phyloP scores from a whole-genome alignment of 192 early-diverging fungal genomes.

The Coemansia sp. region DNA sequence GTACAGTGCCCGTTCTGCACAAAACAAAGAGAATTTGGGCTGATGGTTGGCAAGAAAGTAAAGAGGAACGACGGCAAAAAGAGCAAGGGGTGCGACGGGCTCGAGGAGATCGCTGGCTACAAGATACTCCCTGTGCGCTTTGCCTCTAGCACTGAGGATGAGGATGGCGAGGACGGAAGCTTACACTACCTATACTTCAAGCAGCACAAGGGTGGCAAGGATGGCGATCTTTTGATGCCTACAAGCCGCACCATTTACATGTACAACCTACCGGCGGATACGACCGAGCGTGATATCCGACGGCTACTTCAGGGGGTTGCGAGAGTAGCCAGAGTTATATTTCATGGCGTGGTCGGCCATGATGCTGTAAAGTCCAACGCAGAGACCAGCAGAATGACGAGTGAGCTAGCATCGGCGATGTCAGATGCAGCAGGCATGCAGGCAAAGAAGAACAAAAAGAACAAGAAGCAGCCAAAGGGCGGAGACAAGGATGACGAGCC shows the following conservation, averaged over 20 bases:
- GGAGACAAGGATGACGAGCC: slow-evolving; percentile 25
- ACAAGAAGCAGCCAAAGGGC: slow-evolving; percentile 26
- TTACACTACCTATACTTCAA: slow-evolving; percentile 61
- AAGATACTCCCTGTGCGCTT: slow-evolving; percentile 58
- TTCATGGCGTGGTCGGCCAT: slow-evolving; percentile 51
- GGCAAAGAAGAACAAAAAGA: slow-evolving; percentile 27
- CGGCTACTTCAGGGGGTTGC: slow-evolving; percentile 63
- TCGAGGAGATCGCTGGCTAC: slow-evolving; percentile 58
- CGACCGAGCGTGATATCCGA: slow-evolving; percentile 64
- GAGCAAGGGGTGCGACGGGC: slow-evolving; percentile 20
- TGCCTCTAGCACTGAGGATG: slow-evolving; percentile 6
- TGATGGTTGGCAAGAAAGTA: slow-evolving; percentile 29
- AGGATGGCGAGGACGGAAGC: slow-evolving; percentile 5
- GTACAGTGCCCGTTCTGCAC: background rate
- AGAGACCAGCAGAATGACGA: slow-evolving; percentile 31
- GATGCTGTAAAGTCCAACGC: slow-evolving; percentile 25
- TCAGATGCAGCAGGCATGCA: slow-evolving; percentile 28
- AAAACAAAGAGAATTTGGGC: background rate
- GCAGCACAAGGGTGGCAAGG: slow-evolving; percentile 51
- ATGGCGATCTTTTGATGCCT: slow-evolving; percentile 55
- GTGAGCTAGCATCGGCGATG: slow-evolving; percentile 39
- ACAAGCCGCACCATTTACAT: slow-evolving; percentile 65
- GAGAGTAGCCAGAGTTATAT: slow-evolving; percentile 58
- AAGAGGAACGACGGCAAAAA: slow-evolving; percentile 10
- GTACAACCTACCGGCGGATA: slow-evolving; percentile 68